Evolutionary conservation across 768 basidiomycete genomes (phyloP).

Genomic region (Epithele typhae): DNA sequence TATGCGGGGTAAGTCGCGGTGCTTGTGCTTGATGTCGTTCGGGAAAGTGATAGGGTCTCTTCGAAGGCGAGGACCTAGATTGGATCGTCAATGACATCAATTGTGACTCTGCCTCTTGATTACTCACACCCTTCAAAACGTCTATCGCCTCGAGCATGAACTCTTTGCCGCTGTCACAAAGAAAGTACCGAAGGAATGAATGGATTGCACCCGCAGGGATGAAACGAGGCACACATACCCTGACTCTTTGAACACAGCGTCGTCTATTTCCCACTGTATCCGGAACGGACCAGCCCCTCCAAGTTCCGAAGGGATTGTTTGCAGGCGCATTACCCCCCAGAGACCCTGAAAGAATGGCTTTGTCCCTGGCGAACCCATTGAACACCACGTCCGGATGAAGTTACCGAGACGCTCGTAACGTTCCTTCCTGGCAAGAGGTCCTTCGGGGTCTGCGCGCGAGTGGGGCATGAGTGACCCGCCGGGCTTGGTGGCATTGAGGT

Average conservation of each 20-base stretch:
- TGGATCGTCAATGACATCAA: constrained; percentile 10
- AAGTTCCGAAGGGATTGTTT: constrained; percentile 72
- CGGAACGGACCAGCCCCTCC: constrained; percentile 73
- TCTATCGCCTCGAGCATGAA: constrained; percentile 93
- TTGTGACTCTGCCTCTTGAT: constrained; percentile 10
- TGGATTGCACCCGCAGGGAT: constrained; percentile 12
- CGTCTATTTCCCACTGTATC: constrained; percentile 90
- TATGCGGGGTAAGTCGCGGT: constrained; percentile 29
- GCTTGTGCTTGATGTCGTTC: constrained; percentile 22
- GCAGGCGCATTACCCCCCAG: constrained; percentile 79
- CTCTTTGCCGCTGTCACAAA: constrained; percentile 70
- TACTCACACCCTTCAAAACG: constrained; percentile 83
- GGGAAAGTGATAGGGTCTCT: constrained; percentile 41
- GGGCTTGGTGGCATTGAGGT: constrained; percentile 71
- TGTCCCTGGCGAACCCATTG: constrained; percentile 82
- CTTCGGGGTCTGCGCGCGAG: constrained; percentile 61
- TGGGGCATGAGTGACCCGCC: constrained; percentile 78
- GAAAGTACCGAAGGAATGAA: constrained; percentile 17
- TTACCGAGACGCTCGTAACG: constrained; percentile 70
- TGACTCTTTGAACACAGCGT: constrained; percentile 91
- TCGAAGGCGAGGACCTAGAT: constrained; percentile 69
- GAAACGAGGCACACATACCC: constrained; percentile 55
- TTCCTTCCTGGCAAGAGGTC: constrained; percentile 68
- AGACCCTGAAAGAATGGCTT: constrained; percentile 78
- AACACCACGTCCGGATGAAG: constrained; percentile 82